These are phyloP conservation scores for Miscanthus lutarioriparius DNA, from an alignment of 176 grass and related monocot genomes.

Conservation along the genomic window DNA sequence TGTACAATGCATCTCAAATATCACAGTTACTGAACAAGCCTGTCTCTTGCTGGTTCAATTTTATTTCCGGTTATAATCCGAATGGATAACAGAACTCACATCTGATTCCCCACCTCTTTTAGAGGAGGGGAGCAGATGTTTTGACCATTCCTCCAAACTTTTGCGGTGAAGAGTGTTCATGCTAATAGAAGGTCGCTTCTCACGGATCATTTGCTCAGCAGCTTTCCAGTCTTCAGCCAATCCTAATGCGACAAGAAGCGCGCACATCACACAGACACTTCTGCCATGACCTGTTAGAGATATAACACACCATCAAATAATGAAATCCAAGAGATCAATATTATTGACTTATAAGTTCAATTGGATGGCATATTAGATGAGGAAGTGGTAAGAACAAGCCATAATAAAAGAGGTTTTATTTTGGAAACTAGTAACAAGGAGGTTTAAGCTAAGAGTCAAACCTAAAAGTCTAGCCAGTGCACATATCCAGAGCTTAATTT, in stretches of 20 bases:
- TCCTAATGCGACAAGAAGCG: conserved; percentile 77
- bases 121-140: conserved; percentile 57
- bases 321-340: neutral
- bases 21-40: conserved; percentile 21
- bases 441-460: neutral
- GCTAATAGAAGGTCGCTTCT: conserved; percentile 79
- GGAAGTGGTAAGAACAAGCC: neutral
- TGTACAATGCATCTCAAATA: conserved; percentile 29
- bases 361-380: neutral
- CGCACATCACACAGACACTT: conserved; percentile 94
- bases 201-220: conserved; percentile 76
- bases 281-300: conserved; percentile 83
- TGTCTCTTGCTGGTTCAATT: conserved; percentile 27
- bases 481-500: conserved; percentile 6
- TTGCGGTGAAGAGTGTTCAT: conserved; percentile 87
- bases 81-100: conserved; percentile 75
- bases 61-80: conserved; percentile 58
- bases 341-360: neutral
- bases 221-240: conserved; percentile 89
- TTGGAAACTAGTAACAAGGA: neutral
- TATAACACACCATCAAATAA: conserved; percentile 28
- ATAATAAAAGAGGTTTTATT: conserved; percentile 3
- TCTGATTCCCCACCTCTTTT: conserved; percentile 61
- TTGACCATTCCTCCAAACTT: conserved; percentile 89
- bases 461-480: neutral